Conservation (phyloP, 2,329 filamentous ascomycete genomes). For the Spiromastix sp. region DNA sequence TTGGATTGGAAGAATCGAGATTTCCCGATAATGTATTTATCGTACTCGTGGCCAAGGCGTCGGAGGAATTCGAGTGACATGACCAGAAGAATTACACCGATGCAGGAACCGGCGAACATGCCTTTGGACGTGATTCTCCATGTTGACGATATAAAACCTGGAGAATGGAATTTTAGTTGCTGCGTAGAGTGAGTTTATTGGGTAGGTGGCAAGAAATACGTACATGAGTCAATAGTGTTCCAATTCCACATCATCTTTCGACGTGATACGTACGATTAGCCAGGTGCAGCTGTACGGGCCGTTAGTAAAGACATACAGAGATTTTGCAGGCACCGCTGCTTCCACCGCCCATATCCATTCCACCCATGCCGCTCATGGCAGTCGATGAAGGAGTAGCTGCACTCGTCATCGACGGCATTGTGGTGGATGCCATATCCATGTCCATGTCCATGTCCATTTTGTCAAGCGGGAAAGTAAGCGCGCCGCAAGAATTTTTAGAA, state of each 20-base stretch:
- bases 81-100: slow-evolving; percentile 66
- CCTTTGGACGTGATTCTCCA: slow-evolving; percentile 61
- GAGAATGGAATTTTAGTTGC: neutral
- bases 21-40: slow-evolving; percentile 52
- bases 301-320: slow-evolving; percentile 16
- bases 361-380: slow-evolving; percentile 7
- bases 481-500: neutral
- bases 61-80: slow-evolving; percentile 63
- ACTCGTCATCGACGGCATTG: neutral
- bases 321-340: slow-evolving; percentile 18
- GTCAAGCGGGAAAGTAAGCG: neutral
- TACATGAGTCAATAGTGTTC: slow-evolving; percentile 57
- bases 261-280: neutral
- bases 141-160: slow-evolving; percentile 54
- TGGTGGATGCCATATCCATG: neutral
- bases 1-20: slow-evolving; percentile 22
- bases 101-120: slow-evolving; percentile 71
- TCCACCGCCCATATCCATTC: slow-evolving; percentile 12
- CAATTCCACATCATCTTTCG: slow-evolving; percentile 73
- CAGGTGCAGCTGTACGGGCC: no score
- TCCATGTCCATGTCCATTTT: neutral
- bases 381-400: slow-evolving; percentile 4
- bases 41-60: slow-evolving; percentile 60
- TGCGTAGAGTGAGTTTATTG: neutral
- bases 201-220: slow-evolving; percentile 2